Percentiles rank a stretch among this genome's conserved stretches.
Evolutionary conservation across 2,329 filamentous ascomycete species (phyloP).

Genomic region (Aspergillus awamori): DNA sequence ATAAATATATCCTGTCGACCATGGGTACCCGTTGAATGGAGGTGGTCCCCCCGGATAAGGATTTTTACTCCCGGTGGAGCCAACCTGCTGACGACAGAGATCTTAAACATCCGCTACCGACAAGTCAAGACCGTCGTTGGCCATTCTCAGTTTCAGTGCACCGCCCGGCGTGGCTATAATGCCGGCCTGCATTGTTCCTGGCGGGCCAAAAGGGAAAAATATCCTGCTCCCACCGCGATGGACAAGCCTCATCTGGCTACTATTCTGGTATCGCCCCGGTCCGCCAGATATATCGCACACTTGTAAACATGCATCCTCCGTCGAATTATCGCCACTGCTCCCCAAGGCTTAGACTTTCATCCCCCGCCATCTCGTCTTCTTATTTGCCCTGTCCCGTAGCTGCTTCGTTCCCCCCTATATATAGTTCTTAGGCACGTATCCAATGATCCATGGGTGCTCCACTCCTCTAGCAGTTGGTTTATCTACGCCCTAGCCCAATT

Average conservation of each 20-base stretch:
- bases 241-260: not conserved
- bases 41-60: conserved; percentile 3
- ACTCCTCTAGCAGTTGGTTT: conserved; percentile 8
- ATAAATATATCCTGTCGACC: conserved; percentile 1
- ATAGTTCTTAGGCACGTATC: conserved; percentile 9
- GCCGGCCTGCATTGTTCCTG: not conserved
- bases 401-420: conserved; percentile 7
- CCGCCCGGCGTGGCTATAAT: conserved; percentile 1
- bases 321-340: conserved; percentile 4
- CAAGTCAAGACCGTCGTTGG: not conserved
- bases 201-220: conserved; percentile 2
- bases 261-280: not conserved
- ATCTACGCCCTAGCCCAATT: conserved; percentile 8
- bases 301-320: not conserved
- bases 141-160: not conserved
- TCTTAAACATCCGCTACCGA: conserved; percentile 1
- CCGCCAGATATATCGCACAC: not conserved
- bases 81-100: conserved; percentile 6
- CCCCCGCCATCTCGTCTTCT: not conserved
- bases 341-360: conserved; percentile 7
- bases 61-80: conserved; percentile 9
- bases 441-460: conserved; percentile 2
- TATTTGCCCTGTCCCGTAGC: conserved; percentile 1
- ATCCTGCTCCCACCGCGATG: not conserved
- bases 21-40: not conserved